Evolutionary conservation across 2,329 filamentous ascomycete genomes (phyloP).

Genomic region (Phialophora expanda): DNA sequence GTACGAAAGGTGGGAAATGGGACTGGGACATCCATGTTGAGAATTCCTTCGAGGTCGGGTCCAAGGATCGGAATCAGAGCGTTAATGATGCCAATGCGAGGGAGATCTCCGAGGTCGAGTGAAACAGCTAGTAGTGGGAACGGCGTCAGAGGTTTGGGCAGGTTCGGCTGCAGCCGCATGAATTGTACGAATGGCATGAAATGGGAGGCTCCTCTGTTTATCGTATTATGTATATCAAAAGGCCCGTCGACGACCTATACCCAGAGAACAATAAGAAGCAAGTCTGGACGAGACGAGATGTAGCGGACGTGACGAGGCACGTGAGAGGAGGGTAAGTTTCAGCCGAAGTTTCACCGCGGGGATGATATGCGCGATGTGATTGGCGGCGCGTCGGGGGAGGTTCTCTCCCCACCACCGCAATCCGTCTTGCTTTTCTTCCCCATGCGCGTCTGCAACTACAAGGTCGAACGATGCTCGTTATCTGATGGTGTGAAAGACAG

Average conservation of each 20-base stretch:
- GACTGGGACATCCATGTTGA: slow-evolving; percentile 26
- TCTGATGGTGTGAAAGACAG: neutral
- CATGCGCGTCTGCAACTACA: neutral
- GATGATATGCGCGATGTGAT: neutral
- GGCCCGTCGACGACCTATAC: neutral
- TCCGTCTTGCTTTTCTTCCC: neutral
- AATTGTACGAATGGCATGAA: neutral
- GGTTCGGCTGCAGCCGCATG: neutral
- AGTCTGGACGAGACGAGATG: neutral
- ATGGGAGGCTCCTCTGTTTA: neutral
- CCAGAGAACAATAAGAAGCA: neutral
- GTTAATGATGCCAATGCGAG: slow-evolving; percentile 7
- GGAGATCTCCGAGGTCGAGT: neutral
- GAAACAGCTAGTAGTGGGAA: neutral
- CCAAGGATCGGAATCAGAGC: slow-evolving; percentile 20
- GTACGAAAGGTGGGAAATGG: slow-evolving; percentile 14
- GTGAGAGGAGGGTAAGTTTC: neutral
- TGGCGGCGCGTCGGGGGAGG: neutral
- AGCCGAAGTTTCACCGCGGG: neutral
- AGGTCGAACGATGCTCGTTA: neutral
- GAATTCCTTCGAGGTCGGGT: slow-evolving; percentile 24
- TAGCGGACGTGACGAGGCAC: neutral
- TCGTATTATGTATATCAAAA: slow-evolving; percentile 2
- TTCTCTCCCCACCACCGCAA: neutral
- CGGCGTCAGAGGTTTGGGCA: neutral